Conservation (phyloP, 2,329 filamentous ascomycete genomes). For the Aspergillus ochraceus region DNA sequence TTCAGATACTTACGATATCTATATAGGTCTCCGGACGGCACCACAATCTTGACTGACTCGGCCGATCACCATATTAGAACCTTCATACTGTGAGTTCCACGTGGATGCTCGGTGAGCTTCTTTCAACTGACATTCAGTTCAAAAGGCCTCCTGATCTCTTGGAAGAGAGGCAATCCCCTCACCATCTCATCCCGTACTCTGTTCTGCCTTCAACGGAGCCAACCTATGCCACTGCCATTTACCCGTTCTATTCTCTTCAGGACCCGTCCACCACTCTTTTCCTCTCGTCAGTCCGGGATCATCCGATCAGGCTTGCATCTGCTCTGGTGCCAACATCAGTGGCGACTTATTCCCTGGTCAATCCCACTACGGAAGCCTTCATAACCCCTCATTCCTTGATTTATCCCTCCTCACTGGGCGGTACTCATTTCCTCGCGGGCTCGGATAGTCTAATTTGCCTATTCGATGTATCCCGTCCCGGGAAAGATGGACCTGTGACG, state of each 20-base stretch:
- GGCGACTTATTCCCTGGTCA: slow-evolving; percentile 56
- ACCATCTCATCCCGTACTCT: slow-evolving; percentile 48
- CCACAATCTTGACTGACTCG: slow-evolving; percentile 55
- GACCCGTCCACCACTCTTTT: slow-evolving; percentile 52
- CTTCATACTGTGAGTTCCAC: slow-evolving; percentile 51
- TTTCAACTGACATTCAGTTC: slow-evolving; percentile 9
- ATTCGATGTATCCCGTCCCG: slow-evolving; percentile 55
- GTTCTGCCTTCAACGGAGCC: slow-evolving; percentile 48
- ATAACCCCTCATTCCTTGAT: slow-evolving; percentile 56
- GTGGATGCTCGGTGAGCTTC: not conserved
- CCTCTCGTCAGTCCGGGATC: slow-evolving; percentile 53
- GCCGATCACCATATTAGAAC: slow-evolving; percentile 53
- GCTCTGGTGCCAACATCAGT: slow-evolving; percentile 50
- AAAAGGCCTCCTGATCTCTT: slow-evolving; percentile 50
- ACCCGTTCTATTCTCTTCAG: slow-evolving; percentile 56
- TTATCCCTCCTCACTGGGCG: slow-evolving; percentile 49
- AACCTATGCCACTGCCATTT: slow-evolving; percentile 55
- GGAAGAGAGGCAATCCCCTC: slow-evolving; percentile 35
- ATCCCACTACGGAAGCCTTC: slow-evolving; percentile 57
- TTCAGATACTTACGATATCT: not conserved
- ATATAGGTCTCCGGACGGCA: slow-evolving; percentile 56
- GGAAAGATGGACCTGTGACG: slow-evolving; percentile 47
- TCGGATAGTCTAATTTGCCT: slow-evolving; percentile 53
- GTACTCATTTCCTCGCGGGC: slow-evolving; percentile 59
- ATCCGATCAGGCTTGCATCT: slow-evolving; percentile 59